Conservation (phyloP, 1,139 yeast genomes). For the Zygosaccharomyces pseudobailii region DNA sequence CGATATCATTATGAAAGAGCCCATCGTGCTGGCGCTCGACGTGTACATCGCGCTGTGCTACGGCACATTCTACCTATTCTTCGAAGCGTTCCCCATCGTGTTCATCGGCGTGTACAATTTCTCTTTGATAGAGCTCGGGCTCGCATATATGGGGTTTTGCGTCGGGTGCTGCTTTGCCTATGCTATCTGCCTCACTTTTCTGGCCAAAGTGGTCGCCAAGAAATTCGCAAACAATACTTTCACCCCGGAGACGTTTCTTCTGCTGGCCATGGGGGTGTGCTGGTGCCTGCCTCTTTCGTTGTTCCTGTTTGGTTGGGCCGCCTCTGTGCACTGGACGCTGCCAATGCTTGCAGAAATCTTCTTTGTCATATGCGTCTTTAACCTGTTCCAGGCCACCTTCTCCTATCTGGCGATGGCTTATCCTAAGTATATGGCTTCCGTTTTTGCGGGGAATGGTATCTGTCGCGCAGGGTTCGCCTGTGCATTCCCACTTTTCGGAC, state of each 20-base stretch:
- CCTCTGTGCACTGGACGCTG: constrained; percentile 41
- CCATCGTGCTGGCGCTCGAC: constrained; percentile 44
- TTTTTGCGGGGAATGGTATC: constrained; percentile 53
- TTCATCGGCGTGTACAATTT: constrained; percentile 42
- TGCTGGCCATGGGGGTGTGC: constrained; percentile 42
- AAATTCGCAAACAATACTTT: constrained; percentile 32
- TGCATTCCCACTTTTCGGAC: constrained; percentile 57
- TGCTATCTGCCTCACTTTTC: constrained; percentile 6
- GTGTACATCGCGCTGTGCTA: constrained; percentile 49
- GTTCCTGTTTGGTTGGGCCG: constrained; percentile 48
- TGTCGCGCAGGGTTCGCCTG: constrained; percentile 52
- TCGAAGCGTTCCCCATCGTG: constrained; percentile 56
- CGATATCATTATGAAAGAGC: constrained; percentile 40
- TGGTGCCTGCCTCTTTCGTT: constrained; percentile 42
- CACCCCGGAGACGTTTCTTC: constrained; percentile 41
- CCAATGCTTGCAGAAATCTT: constrained; percentile 40
- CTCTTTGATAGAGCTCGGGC: constrained; percentile 45
- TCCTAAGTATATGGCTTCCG: constrained; percentile 47
- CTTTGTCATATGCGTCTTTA: constrained; percentile 38
- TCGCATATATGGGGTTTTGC: constrained; percentile 41
- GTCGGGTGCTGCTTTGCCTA: constrained; percentile 39
- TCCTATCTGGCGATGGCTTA: constrained; percentile 33
- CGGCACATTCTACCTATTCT: constrained; percentile 50
- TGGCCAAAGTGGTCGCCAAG: constrained; percentile 6
- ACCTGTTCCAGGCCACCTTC: constrained; percentile 37